phyloP scores from a whole-genome alignment of 805 yeast species.

The Zygotorulaspora danielsina region DNA sequence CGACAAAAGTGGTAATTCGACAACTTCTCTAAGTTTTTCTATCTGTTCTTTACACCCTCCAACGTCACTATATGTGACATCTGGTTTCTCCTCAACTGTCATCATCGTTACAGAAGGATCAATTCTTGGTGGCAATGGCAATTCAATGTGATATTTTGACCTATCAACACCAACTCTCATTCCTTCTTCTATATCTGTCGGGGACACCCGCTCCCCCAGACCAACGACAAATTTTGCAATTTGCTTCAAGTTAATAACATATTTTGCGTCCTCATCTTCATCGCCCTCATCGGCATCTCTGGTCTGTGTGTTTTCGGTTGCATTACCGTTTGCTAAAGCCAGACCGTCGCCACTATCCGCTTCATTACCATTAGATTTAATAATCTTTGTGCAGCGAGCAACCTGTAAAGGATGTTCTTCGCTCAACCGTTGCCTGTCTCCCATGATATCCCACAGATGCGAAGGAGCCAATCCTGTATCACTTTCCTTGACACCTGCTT shows the following conservation, averaged over 20 bases:
- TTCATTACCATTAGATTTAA: conserved; percentile 51
- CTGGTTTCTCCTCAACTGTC: conserved; percentile 99
- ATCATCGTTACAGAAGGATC: conserved; percentile 99
- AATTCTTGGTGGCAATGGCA: conserved; percentile 95
- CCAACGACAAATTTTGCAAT: conserved; percentile 98
- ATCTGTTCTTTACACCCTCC: conserved; percentile 99
- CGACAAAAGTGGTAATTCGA: conserved; percentile 84
- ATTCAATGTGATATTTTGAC: conserved; percentile 91
- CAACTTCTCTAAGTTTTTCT: conserved; percentile 93
- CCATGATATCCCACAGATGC: conserved; percentile 94
- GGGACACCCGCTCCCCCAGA: conserved; percentile 93
- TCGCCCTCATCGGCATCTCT: conserved; percentile 37
- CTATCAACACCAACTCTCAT: conserved; percentile 99
- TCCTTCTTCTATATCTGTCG: conserved; percentile 98
- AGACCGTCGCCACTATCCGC: conserved; percentile 24
- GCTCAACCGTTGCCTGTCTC: conserved; percentile 88
- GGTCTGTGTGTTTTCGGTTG: conserved; percentile 16
- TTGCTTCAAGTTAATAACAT: conserved; percentile 94
- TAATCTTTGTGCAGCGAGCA: conserved; percentile 97
- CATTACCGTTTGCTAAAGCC: conserved; percentile 21
- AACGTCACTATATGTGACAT: conserved; percentile 95
- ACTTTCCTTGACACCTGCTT: conserved; percentile 88
- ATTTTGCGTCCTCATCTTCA: conserved; percentile 82
- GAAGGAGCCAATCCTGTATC: conserved; percentile 98
- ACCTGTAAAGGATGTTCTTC: conserved; percentile 97